Evolutionary conservation across 1,284 basidiomycete species (phyloP).

Genomic region (Pisolithus thermaeus): DNA sequence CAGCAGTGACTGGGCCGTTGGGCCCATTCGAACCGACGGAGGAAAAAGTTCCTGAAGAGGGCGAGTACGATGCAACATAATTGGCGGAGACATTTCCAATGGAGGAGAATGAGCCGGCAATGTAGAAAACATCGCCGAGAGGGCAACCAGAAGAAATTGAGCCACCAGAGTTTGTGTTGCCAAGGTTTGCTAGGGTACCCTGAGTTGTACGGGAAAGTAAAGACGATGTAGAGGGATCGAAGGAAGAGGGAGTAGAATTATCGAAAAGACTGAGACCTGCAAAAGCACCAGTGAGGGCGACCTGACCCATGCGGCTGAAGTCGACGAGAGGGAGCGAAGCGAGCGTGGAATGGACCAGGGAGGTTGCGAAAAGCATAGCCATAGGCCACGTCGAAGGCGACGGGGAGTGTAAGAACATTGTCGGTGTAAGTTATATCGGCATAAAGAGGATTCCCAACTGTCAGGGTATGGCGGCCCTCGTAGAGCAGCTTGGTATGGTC

Average conservation of each 20-base stretch:
- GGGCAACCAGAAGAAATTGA: constrained; percentile 61
- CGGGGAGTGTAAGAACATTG: constrained; percentile 6
- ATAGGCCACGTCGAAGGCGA: constrained; percentile 10
- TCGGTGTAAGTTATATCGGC: background rate
- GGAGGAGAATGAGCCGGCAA: constrained; percentile 74
- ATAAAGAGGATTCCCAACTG: constrained; percentile 2
- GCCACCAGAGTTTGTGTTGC: constrained; percentile 67
- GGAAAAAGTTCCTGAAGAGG: constrained; percentile 53
- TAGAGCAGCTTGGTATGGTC: no score
- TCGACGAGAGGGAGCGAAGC: constrained; percentile 77
- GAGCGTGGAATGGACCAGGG: constrained; percentile 34
- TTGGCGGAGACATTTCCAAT: constrained; percentile 49
- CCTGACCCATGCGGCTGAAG: constrained; percentile 86
- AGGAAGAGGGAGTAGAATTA: constrained; percentile 46
- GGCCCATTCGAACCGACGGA: constrained; percentile 56
- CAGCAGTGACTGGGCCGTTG: constrained; percentile 65
- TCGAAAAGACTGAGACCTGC: constrained; percentile 76
- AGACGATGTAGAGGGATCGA: constrained; percentile 65
- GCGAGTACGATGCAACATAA: constrained; percentile 72
- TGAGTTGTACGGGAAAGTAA: constrained; percentile 60
- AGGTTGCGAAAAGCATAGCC: constrained; percentile 11
- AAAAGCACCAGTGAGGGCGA: constrained; percentile 83
- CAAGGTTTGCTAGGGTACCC: constrained; percentile 59
- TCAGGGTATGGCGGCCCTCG: constrained; percentile 11
- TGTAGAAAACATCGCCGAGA: constrained; percentile 59